Conservation (phyloP, 2,329 filamentous ascomycete genomes). For the Nothophaeocryptopus gaeumannii region DNA sequence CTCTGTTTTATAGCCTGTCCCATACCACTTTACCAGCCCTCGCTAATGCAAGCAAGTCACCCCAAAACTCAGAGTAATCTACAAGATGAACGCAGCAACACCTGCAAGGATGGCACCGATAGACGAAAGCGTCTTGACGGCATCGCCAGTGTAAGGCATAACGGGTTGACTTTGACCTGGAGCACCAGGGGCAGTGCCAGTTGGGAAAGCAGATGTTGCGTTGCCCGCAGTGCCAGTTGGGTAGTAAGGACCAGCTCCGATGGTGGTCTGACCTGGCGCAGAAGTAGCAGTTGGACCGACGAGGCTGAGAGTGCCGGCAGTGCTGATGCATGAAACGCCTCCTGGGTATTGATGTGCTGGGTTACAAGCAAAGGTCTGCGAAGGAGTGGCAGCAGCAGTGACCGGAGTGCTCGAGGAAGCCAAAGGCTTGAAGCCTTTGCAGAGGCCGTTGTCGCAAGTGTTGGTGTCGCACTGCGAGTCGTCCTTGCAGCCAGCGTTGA, state of each 20-base stretch:
- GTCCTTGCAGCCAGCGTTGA: slow-evolving; percentile 24
- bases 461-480: slow-evolving; percentile 28
- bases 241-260: background rate
- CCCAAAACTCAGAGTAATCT: background rate
- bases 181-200: background rate
- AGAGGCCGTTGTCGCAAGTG: slow-evolving; percentile 27
- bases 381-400: background rate
- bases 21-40: too few species aligned
- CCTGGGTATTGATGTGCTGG: slow-evolving; percentile 18
- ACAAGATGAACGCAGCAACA: slow-evolving; percentile 10
- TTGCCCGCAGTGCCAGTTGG: background rate
- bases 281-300: background rate
- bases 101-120: slow-evolving; percentile 9
- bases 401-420: slow-evolving; percentile 5
- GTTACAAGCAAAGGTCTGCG: slow-evolving; percentile 8
- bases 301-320: background rate
- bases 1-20: too few species aligned
- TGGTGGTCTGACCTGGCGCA: background rate
- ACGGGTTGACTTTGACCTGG: background rate
- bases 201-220: background rate
- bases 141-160: slow-evolving; percentile 10
- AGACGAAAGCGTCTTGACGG: background rate
- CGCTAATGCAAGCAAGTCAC: too few species aligned
- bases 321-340: background rate
- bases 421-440: slow-evolving; percentile 22